Evolutionary conservation across 257 asterid genomes (phyloP), one percentile per base, ranked within the genome.

Genomic region (Solanum dulcamara): DNA sequence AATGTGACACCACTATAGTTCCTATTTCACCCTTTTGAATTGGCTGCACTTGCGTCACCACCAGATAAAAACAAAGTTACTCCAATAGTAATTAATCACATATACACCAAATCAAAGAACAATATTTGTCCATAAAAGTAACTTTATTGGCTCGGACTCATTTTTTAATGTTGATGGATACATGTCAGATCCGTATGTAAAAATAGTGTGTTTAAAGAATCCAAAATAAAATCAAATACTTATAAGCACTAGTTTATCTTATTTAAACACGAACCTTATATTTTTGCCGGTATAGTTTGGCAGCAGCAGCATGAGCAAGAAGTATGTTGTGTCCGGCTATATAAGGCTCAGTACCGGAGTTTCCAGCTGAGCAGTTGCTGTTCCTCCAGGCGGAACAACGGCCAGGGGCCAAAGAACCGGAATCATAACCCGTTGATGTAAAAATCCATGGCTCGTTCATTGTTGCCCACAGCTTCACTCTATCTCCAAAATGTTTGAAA

Each of bases 11-110:
- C 0, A 91, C 83, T 1, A 84, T 51, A 17, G 91, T 91, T 7
- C 97, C 98, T 1, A 94, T 93, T 64, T 86, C 82, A n/a, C 97
- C 98, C 81, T 89, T 91, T 86, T 93, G 96, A 37, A 37, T 46
- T 81, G 85, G 81, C 97, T 94, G 75, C 22, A 81, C 1, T 71
- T 26, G 59, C 20, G 6, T 32, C 7, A 64, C 33, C 30, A n/a
- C 33, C 81, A 66, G 67, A 32, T 11, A 68, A 12, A 42, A 32
- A 44, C 59, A 33, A 17, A 44, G n/a, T 3, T 6, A n/a, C n/a
- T n/a, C n/a, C n/a, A 86, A 28, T 59, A 28, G 20, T 32, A 28
- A 26, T 64, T 59, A 48, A 14, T 53, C 12, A 59, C 12, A 10
- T 24, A n/a, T 8, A n/a, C 15, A 59, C 32, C 67, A 59, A 10